Conservation (phyloP, 2,329 filamentous ascomycete species). For the Mycosphaerella sp. region DNA sequence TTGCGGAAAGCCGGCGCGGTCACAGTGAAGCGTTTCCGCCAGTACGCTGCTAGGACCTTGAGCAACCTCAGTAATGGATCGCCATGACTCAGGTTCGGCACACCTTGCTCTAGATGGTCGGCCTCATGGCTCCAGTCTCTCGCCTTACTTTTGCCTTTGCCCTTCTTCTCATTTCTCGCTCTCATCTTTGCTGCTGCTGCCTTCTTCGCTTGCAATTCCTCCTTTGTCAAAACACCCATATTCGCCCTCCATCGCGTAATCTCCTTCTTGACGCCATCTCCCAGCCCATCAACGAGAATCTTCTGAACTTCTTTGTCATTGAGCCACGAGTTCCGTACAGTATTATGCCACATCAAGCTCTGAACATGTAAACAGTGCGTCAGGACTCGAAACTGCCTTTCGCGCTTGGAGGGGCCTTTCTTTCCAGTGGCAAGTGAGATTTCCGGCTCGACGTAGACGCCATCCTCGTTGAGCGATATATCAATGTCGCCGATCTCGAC, state of each 20-base stretch:
- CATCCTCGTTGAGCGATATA: slow-evolving; percentile 35
- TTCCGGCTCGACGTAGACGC: slow-evolving; percentile 38
- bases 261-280: slow-evolving; percentile 62
- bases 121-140: slow-evolving; percentile 70
- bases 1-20: slow-evolving; percentile 80
- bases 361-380: slow-evolving; percentile 90
- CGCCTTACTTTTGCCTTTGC: slow-evolving; percentile 40
- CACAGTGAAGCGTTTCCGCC: slow-evolving; percentile 76
- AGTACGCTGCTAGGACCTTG: slow-evolving; percentile 72
- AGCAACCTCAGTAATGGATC: slow-evolving; percentile 76
- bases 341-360: slow-evolving; percentile 82
- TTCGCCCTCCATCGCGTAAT: slow-evolving; percentile 65
- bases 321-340: slow-evolving; percentile 75
- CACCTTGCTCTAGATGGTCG: slow-evolving; percentile 61
- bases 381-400: slow-evolving; percentile 67
- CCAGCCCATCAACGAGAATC: slow-evolving; percentile 67
- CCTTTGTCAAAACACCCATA: slow-evolving; percentile 51
- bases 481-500: slow-evolving; percentile 31
- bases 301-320: slow-evolving; percentile 71
- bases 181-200: slow-evolving; percentile 34
- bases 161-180: slow-evolving; percentile 37
- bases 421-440: slow-evolving; percentile 48
- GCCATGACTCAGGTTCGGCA: slow-evolving; percentile 70
- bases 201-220: slow-evolving; percentile 37
- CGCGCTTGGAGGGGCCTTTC: slow-evolving; percentile 79